Evolutionary conservation across 108 stramenopile species (phyloP).

Genomic region (Aurantiochytrium sp.): DNA sequence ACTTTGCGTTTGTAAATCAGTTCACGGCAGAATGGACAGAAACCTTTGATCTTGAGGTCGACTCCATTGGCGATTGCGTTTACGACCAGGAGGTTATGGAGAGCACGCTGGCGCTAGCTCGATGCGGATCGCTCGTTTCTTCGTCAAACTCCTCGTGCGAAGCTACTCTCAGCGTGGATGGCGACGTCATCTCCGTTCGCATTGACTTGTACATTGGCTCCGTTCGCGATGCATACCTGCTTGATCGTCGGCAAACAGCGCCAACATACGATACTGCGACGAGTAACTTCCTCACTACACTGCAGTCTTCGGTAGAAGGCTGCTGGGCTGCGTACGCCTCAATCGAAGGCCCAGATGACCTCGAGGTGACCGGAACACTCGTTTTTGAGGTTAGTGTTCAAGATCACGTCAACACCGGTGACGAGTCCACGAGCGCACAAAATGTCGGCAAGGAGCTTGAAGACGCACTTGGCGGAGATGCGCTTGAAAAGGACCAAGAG

Average conservation of each 20-base stretch:
- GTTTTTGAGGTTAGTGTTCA: not conserved
- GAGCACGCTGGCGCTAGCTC: not conserved
- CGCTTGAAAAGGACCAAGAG: not conserved
- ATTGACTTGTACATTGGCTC: not conserved
- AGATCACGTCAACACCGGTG: not conserved
- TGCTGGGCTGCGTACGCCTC: not conserved
- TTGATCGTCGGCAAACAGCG: not conserved
- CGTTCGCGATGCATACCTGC: not conserved
- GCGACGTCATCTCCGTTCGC: not conserved
- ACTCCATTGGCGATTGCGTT: not conserved
- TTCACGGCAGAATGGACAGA: not conserved
- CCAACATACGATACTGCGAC: not conserved
- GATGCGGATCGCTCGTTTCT: not conserved
- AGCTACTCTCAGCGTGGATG: not conserved
- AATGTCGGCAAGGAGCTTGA: not conserved
- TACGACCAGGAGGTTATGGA: not conserved
- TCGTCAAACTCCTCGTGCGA: not conserved
- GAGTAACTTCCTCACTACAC: not conserved
- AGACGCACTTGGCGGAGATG: not conserved
- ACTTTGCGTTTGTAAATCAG: not conserved
- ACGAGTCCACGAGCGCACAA: not conserved
- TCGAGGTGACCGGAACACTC: not conserved
- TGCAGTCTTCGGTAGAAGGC: not conserved
- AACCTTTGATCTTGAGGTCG: not conserved
- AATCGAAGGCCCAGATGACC: not conserved